These are phyloP conservation scores for Cladosporium sp. DNA, from an alignment of 2,329 filamentous ascomycete species.

Conservation along the genomic window DNA sequence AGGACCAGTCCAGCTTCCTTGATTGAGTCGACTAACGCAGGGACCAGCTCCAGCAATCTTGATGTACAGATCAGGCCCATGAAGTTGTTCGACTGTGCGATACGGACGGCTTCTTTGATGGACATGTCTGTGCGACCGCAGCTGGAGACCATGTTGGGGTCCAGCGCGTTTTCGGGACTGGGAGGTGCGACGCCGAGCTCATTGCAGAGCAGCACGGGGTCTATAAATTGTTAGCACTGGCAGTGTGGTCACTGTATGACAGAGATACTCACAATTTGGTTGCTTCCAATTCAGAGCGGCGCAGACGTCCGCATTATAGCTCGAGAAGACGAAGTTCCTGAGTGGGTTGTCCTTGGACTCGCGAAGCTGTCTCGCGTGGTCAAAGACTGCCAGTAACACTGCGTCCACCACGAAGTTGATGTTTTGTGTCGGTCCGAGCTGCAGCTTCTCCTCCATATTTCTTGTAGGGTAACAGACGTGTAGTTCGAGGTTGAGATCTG, in stretches of 20 bases:
- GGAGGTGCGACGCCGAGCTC: slow-evolving; percentile 58
- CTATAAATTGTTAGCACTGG: slow-evolving; percentile 38
- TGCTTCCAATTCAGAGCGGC: slow-evolving; percentile 99
- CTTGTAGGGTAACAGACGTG: slow-evolving; percentile 83
- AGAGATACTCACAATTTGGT: slow-evolving; percentile 70
- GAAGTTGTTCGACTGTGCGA: slow-evolving; percentile 93
- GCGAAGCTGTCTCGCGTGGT: slow-evolving; percentile 74
- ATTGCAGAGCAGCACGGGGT: slow-evolving; percentile 93
- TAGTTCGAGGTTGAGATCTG: slow-evolving; percentile 84
- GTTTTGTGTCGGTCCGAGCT: slow-evolving; percentile 73
- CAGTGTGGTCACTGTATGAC: background rate
- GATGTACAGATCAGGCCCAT: slow-evolving; percentile 96
- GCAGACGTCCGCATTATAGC: slow-evolving; percentile 86
- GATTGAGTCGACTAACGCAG: slow-evolving; percentile 86
- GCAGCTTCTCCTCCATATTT: slow-evolving; percentile 68
- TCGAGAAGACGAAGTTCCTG: slow-evolving; percentile 89
- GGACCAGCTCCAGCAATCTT: slow-evolving; percentile 84
- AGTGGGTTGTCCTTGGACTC: slow-evolving; percentile 69
- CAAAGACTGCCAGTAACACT: slow-evolving; percentile 82
- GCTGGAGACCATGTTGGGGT: slow-evolving; percentile 46
- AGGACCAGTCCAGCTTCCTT: slow-evolving; percentile 92
- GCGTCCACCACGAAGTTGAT: slow-evolving; percentile 85
- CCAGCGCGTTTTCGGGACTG: slow-evolving; percentile 13
- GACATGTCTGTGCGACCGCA: slow-evolving; percentile 76
- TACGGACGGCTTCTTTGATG: slow-evolving; percentile 91